Evolutionary conservation across 2,329 filamentous ascomycete genomes (phyloP).

Genomic region (Magnaporthiopsis incrustans): DNA sequence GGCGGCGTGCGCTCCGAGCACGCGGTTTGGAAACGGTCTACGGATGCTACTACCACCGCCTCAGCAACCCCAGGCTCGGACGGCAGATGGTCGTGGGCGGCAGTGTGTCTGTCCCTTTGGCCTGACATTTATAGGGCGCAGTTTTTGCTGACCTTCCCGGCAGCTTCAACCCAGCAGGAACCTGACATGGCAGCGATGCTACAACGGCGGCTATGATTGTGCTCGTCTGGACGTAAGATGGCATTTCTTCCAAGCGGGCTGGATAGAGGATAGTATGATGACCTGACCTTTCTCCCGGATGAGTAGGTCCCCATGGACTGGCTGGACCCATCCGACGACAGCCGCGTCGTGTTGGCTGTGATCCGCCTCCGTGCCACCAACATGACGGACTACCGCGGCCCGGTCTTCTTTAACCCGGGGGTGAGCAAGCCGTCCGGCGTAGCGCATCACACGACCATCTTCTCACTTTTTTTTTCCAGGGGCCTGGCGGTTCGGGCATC

Average conservation of each 20-base stretch:
- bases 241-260: background rate
- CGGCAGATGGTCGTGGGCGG: background rate
- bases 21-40: too few species aligned
- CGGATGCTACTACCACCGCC: too few species aligned
- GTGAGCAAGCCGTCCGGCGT: constrained; percentile 10
- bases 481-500: constrained; percentile 40
- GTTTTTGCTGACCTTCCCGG: background rate
- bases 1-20: too few species aligned
- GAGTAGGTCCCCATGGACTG: constrained; percentile 30
- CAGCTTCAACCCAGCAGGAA: constrained; percentile 15
- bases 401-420: constrained; percentile 32
- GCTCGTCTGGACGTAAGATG: constrained; percentile 24
- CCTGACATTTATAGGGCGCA: background rate
- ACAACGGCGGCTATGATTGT: constrained; percentile 25
- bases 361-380: constrained; percentile 27
- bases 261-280: too few species aligned
- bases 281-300: background rate
- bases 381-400: constrained; percentile 20
- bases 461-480: constrained; percentile 17
- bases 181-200: constrained; percentile 27
- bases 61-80: too few species aligned
- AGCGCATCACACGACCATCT: too few species aligned
- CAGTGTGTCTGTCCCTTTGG: background rate
- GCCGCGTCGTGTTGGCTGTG: constrained; percentile 27
- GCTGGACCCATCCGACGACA: constrained; percentile 25